Conservation (phyloP, 805 yeast genomes). For the Maudiozyma barnettii region DNA sequence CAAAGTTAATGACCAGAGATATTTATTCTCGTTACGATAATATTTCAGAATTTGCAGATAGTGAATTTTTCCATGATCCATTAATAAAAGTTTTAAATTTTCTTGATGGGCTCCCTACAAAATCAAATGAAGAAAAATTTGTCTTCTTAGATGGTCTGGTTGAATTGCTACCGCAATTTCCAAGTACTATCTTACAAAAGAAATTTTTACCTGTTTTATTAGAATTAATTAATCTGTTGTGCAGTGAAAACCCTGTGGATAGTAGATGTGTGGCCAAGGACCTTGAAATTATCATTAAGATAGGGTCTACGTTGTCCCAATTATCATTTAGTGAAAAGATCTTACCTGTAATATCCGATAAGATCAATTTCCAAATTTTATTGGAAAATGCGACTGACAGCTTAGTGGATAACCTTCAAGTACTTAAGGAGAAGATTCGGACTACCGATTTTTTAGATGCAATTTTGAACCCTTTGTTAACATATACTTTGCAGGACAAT, state of each 20-base stretch:
- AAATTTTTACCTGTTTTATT: conserved; percentile 67
- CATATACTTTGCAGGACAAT: conserved; percentile 17
- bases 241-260: conserved; percentile 32
- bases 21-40: conserved; percentile 46
- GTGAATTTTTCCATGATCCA: conserved; percentile 74
- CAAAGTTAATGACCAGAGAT: conserved; percentile 45
- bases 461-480: conserved; percentile 24
- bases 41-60: conserved; percentile 48
- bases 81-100: conserved; percentile 70
- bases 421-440: conserved; percentile 41
- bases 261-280: conserved; percentile 30
- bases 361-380: conserved; percentile 14
- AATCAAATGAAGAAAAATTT: conserved; percentile 54
- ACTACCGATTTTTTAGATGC: conserved; percentile 39
- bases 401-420: conserved; percentile 39
- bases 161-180: conserved; percentile 46
- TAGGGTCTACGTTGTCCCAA: conserved; percentile 62
- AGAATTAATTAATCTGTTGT: conserved; percentile 36
- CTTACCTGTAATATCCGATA: conserved; percentile 32
- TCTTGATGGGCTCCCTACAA: conserved; percentile 75
- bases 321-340: conserved; percentile 69
- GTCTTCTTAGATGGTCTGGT: conserved; percentile 60
- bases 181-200: conserved; percentile 46
- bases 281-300: conserved; percentile 46
- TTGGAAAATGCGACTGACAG: conserved; percentile 25